These are phyloP conservation scores for Mortierella sp. DNA, from an alignment of 371 early-diverging fungal species.

Conservation along the genomic window DNA sequence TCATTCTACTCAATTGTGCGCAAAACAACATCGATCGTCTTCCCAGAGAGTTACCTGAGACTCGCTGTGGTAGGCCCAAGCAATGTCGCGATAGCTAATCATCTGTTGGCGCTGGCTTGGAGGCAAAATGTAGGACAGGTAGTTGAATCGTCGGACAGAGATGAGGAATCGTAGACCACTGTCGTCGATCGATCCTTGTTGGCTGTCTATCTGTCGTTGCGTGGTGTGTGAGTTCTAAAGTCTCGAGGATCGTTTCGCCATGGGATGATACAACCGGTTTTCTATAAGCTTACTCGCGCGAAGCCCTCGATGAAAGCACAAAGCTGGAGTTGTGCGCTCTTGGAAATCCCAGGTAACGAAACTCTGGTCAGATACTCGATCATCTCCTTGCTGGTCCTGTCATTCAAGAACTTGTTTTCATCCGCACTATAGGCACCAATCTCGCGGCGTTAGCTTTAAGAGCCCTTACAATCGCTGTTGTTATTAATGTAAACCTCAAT, in stretches of 20 bases:
- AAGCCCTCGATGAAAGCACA: conserved; percentile 47
- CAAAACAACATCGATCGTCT: no score
- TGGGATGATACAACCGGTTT: no score
- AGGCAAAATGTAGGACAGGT: conserved; percentile 57
- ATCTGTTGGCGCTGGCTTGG: conserved; percentile 52
- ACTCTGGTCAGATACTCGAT: conserved; percentile 49
- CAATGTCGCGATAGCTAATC: conserved; percentile 77
- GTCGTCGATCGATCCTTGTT: conserved; percentile 83
- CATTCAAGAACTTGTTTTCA: conserved; percentile 59
- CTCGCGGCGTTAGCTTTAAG: no score
- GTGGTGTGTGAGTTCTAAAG: no score
- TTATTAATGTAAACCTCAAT: not conserved
- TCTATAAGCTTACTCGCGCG: conserved; percentile 10
- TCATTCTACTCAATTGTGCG: no score
- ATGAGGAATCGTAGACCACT: conserved; percentile 89
- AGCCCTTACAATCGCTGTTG: no score
- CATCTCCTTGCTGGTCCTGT: conserved; percentile 41
- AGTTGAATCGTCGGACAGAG: conserved; percentile 75
- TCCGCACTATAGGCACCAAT: conserved; percentile 34
- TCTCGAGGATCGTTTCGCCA: no score
- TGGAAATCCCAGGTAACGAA: conserved; percentile 34
- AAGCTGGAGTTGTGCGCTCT: conserved; percentile 31
- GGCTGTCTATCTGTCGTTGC: conserved; percentile 67
- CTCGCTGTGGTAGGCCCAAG: conserved; percentile 91
- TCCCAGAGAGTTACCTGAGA: no score